Percentiles rank a stretch among this genome's conserved stretches.
Conservation (phyloP, 106 monocot species). For the Amphibolis antarctica region DNA sequence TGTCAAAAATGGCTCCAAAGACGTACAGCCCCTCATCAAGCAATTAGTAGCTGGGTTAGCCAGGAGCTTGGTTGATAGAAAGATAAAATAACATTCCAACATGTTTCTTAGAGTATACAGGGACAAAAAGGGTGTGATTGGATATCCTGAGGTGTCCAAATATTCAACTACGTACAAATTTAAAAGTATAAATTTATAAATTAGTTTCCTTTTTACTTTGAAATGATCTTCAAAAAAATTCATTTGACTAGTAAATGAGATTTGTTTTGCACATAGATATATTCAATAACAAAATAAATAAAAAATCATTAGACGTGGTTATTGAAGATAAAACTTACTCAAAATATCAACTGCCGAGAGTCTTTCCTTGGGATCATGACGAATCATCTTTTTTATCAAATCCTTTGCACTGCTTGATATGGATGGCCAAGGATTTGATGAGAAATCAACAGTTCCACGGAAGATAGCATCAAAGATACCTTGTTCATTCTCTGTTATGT, state of each 20-base stretch:
- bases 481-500: slow-evolving; percentile 50
- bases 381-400: slow-evolving; percentile 55
- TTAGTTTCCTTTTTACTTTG: too few relatives aligned
- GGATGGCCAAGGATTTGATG: slow-evolving; percentile 72
- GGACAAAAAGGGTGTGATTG: too few relatives aligned
- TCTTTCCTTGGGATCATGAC: slow-evolving; percentile 44
- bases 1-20: background rate
- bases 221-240: too few relatives aligned
- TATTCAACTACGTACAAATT: too few relatives aligned
- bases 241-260: too few relatives aligned
- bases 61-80: too few relatives aligned
- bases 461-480: slow-evolving; percentile 67
- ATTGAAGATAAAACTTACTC: slow-evolving; percentile 26
- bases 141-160: too few relatives aligned
- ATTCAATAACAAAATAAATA: background rate
- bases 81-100: too few relatives aligned
- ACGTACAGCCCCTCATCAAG: too few relatives aligned
- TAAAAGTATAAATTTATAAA: too few relatives aligned
- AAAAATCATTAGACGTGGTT: background rate
- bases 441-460: slow-evolving; percentile 47
- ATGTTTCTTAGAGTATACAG: too few relatives aligned
- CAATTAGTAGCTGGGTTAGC: background rate
- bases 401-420: slow-evolving; percentile 77
- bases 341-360: slow-evolving; percentile 50
- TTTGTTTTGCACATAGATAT: too few relatives aligned